A percentile compares a stretch with the other conserved stretches of the same genome.
Conservation (phyloP, 306 rosid species). For the Mimosa bimucronata region DNA sequence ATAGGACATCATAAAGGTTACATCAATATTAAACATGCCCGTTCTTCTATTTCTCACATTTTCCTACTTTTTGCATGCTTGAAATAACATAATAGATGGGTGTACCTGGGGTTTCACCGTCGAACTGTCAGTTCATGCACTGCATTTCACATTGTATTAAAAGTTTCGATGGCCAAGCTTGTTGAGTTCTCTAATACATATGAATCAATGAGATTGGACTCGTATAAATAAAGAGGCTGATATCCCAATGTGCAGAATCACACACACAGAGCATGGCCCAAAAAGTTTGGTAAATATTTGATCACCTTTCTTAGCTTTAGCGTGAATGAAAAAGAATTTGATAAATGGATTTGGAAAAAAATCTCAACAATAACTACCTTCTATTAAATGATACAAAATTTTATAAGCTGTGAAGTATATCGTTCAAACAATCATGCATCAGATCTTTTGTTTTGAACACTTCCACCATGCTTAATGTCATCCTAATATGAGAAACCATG, state of each 20-base stretch:
- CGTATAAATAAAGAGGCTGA: constrained; percentile 8
- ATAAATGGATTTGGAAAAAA: background rate
- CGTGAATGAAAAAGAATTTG: background rate
- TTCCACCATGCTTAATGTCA: constrained; percentile 17
- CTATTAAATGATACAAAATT: constrained; percentile 35
- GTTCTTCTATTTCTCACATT: constrained; percentile 27
- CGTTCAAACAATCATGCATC: constrained; percentile 22
- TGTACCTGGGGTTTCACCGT: constrained; percentile 30
- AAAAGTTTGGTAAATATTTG: background rate
- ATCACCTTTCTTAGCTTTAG: background rate
- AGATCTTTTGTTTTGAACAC: background rate
- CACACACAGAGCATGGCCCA: background rate
- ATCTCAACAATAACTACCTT: constrained; percentile 21
- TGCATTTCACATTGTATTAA: constrained; percentile 42
- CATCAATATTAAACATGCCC: constrained; percentile 23
- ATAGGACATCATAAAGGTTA: constrained; percentile 35
- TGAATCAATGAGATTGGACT: constrained; percentile 5
- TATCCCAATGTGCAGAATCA: constrained; percentile 25
- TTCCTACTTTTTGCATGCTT: constrained; percentile 16
- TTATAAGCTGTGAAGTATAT: constrained; percentile 25
- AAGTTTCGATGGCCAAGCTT: constrained; percentile 41
- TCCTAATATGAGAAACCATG: constrained; percentile 2
- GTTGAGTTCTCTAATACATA: constrained; percentile 17
- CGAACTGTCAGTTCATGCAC: constrained; percentile 28
- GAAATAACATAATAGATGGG: constrained; percentile 24